Evolutionary conservation across 2,329 filamentous ascomycete species (phyloP), one percentile per base, ranked within the genome.

Genomic region (Chaetomium sp.): DNA sequence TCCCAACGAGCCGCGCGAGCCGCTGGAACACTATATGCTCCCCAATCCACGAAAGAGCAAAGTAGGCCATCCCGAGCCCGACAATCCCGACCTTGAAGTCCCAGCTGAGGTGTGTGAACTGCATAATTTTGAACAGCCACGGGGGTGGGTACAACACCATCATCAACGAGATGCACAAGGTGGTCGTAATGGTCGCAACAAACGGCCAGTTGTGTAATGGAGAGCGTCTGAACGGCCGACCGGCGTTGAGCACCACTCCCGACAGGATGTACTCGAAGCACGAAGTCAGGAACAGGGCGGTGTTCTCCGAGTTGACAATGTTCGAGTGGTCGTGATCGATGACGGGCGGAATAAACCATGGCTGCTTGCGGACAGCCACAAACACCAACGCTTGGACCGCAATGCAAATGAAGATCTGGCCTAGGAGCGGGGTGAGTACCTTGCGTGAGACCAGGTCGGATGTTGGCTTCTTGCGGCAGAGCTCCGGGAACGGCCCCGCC

Each of bases 201-300:
- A 97, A 97, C 0, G 94, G 95, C 74, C 90, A 86, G 74, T 99
- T 99, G 65, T 90, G 84, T 21, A 81, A 81, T 80, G 93, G 92
- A 19, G 86, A 85, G 72, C 95, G 90, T 61, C 95, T 85, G 79
- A 97, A 99, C 0, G 95, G 95, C 38, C 86, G 88, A 1, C 95
- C 96, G n/a, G 95, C 92, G 71, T 90, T 96, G 33, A 99, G 83
- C 1, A 98, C 90, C 47, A 98, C 84, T 4, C 92, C 95, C 0
- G 92, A 91, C 25, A 97, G 83, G 45, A 96, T 96, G 76, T 99
- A 99, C 75, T 98, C 93, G 73, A 93, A 98, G 75, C 93, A 97
- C 1, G 91, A 96, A 5, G 93, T 82, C 33, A 98, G 79, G 80
- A 99, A 99, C 1, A 99, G 80, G 0, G 90, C 88, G 0, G 94